Base-by-base conservation (phyloP, 345 rosid species). In the Eucalyptus victrix region DNA sequence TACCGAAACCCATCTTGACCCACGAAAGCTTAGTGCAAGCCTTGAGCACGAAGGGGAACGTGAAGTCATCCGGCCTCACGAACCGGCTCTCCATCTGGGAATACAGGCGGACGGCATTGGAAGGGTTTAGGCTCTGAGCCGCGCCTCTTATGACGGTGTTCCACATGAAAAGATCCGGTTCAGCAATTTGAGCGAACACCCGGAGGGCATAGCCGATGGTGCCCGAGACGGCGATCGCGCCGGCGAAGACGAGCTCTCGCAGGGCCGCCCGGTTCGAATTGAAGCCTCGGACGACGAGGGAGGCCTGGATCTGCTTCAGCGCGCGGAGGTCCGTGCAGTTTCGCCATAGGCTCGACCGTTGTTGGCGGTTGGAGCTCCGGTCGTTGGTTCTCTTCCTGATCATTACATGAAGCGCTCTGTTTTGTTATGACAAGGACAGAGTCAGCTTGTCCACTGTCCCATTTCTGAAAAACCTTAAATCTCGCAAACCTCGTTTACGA, bases 141-240 rank as follows among this genome's bases (percentile, higher is more conserved):
- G 72, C 87, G 42, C 96, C 98, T 86, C 98, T 93, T 80, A 96
- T 93, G 44, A 96, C 89, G 19, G 96, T 93, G 90, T 96, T 96
- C 94, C 93, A 95, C 97, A 94, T 94, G 94, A 96, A 96, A 4
- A 91, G 92, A 90, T 95, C 97, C 3, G 97, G 96, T 10, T 94
- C 80, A 14, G 90, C 92, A 83, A 93, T 92, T 88, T 90, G 89
- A 92, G 89, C 91, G 88, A 96, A 91, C 87, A 96, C 90, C 80
- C 92, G 88, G 47, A 80, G 90, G 88, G 97, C 97, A 72, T 95
- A 95, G 23, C 90, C 92, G 49, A 95, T 90, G 67, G 94, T 91
- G 56, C 88, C 90, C 18, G 94, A 87, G 81, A 93, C 88, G 3
- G 92, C 69, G 62, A 94, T 58, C 2, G 95, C 92, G 88, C 92